Evolutionary conservation across 805 yeast genomes (phyloP), one percentile per base, ranked within the genome.

Genomic region (Saccharomycopsis sp.): DNA sequence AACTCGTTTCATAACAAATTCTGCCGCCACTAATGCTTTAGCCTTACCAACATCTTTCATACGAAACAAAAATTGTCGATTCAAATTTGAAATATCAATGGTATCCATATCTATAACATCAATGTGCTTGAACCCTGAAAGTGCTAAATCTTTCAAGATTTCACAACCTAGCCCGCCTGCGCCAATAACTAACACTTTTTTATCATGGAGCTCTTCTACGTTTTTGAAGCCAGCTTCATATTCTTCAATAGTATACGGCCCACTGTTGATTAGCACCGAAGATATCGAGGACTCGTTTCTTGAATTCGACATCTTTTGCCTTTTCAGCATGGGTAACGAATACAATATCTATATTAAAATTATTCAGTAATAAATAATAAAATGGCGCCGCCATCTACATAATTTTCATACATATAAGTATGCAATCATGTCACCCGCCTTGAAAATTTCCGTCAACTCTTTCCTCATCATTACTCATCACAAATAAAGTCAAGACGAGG

Each of bases 161-260:
- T 85, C 93, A 62, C 94, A 84, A 2, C 94, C 94, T 20, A 84
- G 63, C 0, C 94, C 94, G 1, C 94, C 94, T 1, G 90, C 90
- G 1, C 94, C 94, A 37, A 83, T 72, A 5, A 76, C 75, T 21
- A 67, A 52, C 4, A 66, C 44, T 40, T 62, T 59, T n/a, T 64
- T 53, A 0, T 47, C n/a, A 4, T 33, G 29, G 7, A 48, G 31
- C n/a, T 45, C 37, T 11, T 22, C 24, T 4, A 38, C 11, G n/a
- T 27, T 34, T 22, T 16, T 3, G 6, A 29, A 17, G 3, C 33
- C 40, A 9, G 43, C 41, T 11, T 38, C 53, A 27, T 22, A 48
- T 2, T 29, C 48, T 9, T 41, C 46, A n/a, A 33, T 31, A 29
- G 46, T 41, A 29, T 46, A 51, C 23, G 39, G 45, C 19, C 41